Conservation (phyloP, 2,329 filamentous ascomycete genomes). For the Alternaria postmessia region DNA sequence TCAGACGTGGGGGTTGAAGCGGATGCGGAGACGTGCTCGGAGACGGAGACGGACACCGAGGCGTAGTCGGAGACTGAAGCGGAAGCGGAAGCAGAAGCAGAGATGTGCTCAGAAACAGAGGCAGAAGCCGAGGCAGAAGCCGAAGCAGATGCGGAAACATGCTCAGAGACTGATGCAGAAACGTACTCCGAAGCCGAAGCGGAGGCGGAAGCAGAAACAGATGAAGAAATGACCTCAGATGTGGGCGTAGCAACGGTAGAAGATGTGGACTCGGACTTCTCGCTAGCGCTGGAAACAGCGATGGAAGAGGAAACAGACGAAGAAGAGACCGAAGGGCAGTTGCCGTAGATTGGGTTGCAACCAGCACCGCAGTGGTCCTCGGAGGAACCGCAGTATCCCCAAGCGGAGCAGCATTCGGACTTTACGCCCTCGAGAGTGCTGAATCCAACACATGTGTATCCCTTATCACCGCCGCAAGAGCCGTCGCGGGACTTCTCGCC, state of each 20-base stretch:
- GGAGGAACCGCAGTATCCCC: slow-evolving; percentile 51
- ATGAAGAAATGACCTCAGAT: not conserved
- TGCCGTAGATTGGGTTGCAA: slow-evolving; percentile 42
- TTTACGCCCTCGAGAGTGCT: slow-evolving; percentile 28
- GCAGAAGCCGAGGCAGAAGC: not conserved
- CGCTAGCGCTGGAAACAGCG: slow-evolving; percentile 11
- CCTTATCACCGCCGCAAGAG: slow-evolving; percentile 32
- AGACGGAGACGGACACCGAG: not conserved
- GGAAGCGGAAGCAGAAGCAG: slow-evolving; percentile 8
- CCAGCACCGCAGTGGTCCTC: slow-evolving; percentile 38
- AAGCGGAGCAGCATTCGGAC: slow-evolving; percentile 56
- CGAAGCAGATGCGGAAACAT: slow-evolving; percentile 11
- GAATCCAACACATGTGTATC: slow-evolving; percentile 36
- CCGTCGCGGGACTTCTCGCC: slow-evolving; percentile 26
- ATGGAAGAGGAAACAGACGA: not conserved
- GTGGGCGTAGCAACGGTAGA: not conserved
- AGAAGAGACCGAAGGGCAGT: slow-evolving; percentile 20
- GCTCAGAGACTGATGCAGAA: slow-evolving; percentile 5
- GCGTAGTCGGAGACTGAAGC: slow-evolving; percentile 1
- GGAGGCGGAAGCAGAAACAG: slow-evolving; percentile 3
- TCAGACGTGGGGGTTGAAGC: not conserved
- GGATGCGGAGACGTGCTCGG: slow-evolving; percentile 11
- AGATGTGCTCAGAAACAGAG: slow-evolving; percentile 7
- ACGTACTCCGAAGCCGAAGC: not conserved
- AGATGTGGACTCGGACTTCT: slow-evolving; percentile 14